A percentile compares a stretch with the other conserved stretches of the same genome.
phyloP scores from a whole-genome alignment of 805 yeast genomes.

The Nakazawaea siamensis region DNA sequence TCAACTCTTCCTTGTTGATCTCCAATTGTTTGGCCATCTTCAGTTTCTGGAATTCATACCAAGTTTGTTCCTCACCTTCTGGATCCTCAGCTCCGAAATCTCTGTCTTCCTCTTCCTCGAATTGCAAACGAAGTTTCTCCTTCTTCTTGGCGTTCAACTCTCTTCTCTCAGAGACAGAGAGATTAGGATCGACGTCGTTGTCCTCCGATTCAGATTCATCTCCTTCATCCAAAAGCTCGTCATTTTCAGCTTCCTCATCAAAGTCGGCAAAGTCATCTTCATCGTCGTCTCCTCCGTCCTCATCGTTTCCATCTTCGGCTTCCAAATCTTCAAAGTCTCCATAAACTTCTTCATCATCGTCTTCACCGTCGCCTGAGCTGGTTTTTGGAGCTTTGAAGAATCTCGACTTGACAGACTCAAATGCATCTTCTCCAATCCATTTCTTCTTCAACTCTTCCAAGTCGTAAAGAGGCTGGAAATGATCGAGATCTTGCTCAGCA shows the following conservation, averaged over 20 bases:
- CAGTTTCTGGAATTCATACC: constrained; percentile 97
- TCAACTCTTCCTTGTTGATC: constrained; percentile 77
- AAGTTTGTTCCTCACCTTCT: constrained; percentile 84
- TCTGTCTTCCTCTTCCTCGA: constrained; percentile 71
- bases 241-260: constrained; percentile 40
- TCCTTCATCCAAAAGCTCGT: constrained; percentile 28
- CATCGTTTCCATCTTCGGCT: constrained; percentile 23
- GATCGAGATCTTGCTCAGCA: constrained; percentile 26
- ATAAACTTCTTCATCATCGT: constrained; percentile 21
- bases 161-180: constrained; percentile 68
- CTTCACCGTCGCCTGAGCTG: constrained; percentile 18
- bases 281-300: constrained; percentile 21
- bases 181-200: constrained; percentile 28
- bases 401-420: constrained; percentile 33
- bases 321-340: constrained; percentile 36
- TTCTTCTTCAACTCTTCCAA: constrained; percentile 36
- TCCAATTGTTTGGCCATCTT: constrained; percentile 95
- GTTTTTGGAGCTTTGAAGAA: constrained; percentile 48
- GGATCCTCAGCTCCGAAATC: constrained; percentile 75
- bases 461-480: constrained; percentile 22
- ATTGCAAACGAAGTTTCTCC: constrained; percentile 79
- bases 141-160: constrained; percentile 80
- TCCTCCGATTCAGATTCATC: constrained; percentile 36
- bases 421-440: constrained; percentile 31
- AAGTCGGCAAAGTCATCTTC: constrained; percentile 47